Percentiles rank a stretch among this genome's conserved stretches.
Evolutionary conservation across 225 moss, liverwort and hornwort genomes (phyloP).

Genomic region (Pseudoscleropodium purum): DNA sequence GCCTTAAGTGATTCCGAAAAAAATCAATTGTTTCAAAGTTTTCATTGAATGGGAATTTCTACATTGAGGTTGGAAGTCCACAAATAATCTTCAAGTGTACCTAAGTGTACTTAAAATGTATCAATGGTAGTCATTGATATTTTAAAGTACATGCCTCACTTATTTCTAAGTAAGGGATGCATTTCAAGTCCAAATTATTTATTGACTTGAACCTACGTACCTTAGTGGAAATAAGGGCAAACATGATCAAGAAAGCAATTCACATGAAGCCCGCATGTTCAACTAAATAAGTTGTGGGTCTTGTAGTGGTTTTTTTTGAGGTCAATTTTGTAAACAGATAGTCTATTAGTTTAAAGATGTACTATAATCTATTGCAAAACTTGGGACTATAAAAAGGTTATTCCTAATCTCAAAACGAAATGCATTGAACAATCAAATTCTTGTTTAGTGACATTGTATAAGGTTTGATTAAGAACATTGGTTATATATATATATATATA

Average conservation of each 20-base stretch:
- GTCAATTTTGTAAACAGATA: not conserved
- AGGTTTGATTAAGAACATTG: not conserved
- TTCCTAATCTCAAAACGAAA: not conserved
- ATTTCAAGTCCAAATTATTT: not conserved
- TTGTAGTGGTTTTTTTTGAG: not conserved
- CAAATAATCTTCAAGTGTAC: not conserved
- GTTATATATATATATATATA: no score
- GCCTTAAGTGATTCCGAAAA: not conserved
- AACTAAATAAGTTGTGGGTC: not conserved
- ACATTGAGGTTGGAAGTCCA: not conserved
- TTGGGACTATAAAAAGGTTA: not conserved
- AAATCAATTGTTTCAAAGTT: not conserved
- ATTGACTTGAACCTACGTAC: not conserved
- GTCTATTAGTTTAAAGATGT: not conserved
- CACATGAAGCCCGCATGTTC: rapidly evolving
- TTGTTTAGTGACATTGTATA: not conserved
- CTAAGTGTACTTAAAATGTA: not conserved
- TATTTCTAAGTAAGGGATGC: not conserved
- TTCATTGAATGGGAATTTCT: not conserved
- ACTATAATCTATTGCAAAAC: not conserved
- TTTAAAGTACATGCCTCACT: not conserved
- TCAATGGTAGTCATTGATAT: not conserved
- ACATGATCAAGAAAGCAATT: not conserved
- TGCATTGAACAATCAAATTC: not conserved
- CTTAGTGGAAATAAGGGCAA: not conserved